Base-by-base conservation (phyloP, 2,329 filamentous ascomycete species). In the Fusarium domesticum region DNA sequence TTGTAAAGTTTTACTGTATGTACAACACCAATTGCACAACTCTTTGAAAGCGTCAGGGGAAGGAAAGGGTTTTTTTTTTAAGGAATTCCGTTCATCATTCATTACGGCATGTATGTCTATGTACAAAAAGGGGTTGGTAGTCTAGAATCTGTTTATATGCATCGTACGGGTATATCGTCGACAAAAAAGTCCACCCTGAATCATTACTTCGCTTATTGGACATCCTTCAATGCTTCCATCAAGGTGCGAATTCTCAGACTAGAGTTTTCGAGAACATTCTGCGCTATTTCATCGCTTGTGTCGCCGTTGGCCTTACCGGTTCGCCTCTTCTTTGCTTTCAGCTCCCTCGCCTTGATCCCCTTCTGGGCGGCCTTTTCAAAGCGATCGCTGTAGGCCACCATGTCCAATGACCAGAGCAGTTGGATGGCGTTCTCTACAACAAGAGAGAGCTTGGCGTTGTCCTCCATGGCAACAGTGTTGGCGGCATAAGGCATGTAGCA, bases 381-480 rank as follows among this genome's bases (percentile, higher is more conserved):
- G 4, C 50, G 50, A 1, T 60, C 48, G 20, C 64, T 65, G 51
- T 73, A 71, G 2, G 48, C 45, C 11, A 71, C 51, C 16, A 58
- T 54, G 11, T 66, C 64, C 18, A 61, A 57, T 3, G 45, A 43
- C 65, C 71, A 76, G 3, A 78, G 64, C 6, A 83, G 67, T 35
- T 82, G 74, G 20, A 88, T 58, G 38, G 89, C 65, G 2, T 73
- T 74, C 66, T 92, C 88, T 0, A 89, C 68, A 20, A 87, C 64
- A 8, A 91, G 66, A 2, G 84, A 83, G 30, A 91, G 73, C 62
- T 86, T 87, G 19, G 84, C 83, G 55, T 93, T 91, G 50, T 89
- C 85, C 16, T 80, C 75, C 1, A 77, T 64, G 6, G 72, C 74
- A 12, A 76, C 70, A 0, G 76, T 80, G 46, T 79, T 83, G 1